Evolutionary conservation across 163 green algal species (phyloP).

Genomic region (Smithsoniella earleae): DNA sequence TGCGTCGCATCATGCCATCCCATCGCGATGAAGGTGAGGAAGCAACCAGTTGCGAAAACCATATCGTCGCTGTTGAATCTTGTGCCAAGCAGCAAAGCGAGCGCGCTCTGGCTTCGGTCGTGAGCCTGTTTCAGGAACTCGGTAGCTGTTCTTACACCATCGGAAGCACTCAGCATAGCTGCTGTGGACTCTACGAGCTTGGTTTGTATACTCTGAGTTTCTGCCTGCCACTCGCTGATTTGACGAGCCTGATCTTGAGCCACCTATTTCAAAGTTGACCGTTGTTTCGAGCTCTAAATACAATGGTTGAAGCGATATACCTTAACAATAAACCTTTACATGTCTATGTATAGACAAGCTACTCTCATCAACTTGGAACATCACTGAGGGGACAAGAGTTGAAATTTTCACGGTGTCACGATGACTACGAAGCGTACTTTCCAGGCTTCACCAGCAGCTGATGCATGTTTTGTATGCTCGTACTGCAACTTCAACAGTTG

Average conservation of each 20-base stretch:
- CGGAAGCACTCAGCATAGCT: neutral
- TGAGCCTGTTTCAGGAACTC: neutral
- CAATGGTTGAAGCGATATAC: too few species aligned
- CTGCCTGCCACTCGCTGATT: neutral
- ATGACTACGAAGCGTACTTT: too few species aligned
- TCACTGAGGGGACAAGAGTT: too few species aligned
- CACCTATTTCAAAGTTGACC: too few species aligned
- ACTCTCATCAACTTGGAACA: neutral
- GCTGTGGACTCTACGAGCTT: neutral
- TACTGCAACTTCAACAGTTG: too few species aligned
- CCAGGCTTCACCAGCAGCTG: too few species aligned
- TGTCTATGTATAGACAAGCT: neutral
- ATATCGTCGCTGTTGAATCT: neutral
- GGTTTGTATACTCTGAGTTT: neutral
- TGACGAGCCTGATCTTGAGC: neutral
- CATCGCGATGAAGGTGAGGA: neutral
- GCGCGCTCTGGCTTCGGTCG: constrained; percentile 4
- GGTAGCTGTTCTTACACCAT: neutral
- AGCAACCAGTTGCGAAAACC: neutral
- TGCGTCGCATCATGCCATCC: neutral
- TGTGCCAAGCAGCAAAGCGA: constrained; percentile 3
- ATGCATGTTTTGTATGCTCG: too few species aligned
- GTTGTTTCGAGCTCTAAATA: too few species aligned
- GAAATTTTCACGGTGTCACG: neutral
- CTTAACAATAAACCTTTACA: neutral